A percentile compares a stretch with the other conserved stretches of the same genome.
Evolutionary conservation across 2,329 filamentous ascomycete species (phyloP).

Genomic region (Botryotinia narcissicola): DNA sequence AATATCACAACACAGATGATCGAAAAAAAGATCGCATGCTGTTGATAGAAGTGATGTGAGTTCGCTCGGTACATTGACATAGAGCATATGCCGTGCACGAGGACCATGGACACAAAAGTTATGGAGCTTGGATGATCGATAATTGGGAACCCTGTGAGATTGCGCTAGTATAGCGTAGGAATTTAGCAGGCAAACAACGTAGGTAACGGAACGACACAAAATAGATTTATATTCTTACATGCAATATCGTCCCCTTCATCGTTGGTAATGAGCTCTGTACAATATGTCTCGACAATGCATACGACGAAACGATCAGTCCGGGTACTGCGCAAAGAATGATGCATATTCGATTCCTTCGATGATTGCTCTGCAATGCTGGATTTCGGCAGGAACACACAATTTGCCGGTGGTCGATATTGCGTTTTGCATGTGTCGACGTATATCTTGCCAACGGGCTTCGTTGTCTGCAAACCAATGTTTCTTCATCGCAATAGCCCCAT

Average conservation of each 20-base stretch:
- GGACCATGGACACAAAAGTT: neutral
- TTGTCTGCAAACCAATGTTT: no score
- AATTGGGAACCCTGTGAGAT: neutral
- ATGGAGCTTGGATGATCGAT: neutral
- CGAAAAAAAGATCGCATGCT: neutral
- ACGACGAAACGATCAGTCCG: neutral
- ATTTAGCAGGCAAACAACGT: neutral
- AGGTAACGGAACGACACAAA: fast-evolving
- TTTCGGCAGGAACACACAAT: neutral
- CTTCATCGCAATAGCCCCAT: no score
- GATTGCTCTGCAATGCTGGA: neutral
- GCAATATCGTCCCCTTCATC: neutral
- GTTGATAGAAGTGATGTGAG: neutral
- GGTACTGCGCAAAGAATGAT: neutral
- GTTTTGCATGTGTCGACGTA: no score
- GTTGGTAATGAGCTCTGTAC: neutral
- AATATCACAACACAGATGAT: neutral
- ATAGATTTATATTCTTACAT: neutral
- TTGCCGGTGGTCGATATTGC: no score
- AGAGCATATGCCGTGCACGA: neutral
- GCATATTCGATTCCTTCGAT: neutral
- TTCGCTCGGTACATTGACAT: neutral
- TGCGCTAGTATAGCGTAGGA: neutral
- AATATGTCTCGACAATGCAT: neutral
- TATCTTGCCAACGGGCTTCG: no score